A percentile compares a stretch with the other conserved stretches of the same genome.
Evolutionary conservation across 352 stramenopile genomes (phyloP).

Genomic region (Globisporangium orthogonon): DNA sequence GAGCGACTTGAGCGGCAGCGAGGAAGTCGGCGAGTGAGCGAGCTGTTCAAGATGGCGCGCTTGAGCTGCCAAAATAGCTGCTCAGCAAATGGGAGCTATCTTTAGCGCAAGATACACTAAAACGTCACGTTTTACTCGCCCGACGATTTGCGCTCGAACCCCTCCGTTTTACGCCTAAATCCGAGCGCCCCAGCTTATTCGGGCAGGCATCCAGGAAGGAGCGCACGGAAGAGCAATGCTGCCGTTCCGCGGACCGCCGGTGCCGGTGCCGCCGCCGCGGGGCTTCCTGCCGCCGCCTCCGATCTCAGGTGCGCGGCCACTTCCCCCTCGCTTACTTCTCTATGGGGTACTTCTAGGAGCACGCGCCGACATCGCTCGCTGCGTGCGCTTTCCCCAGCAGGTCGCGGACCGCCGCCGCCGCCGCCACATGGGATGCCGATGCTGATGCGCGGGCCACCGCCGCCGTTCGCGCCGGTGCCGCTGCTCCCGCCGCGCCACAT

Average conservation of each 20-base stretch:
- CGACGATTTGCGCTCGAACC: too few relatives aligned
- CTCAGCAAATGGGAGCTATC: not conserved
- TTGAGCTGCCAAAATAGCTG: not conserved
- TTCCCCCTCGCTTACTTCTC: not conserved
- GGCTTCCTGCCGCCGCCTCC: conserved; percentile 10
- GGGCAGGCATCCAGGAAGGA: too few relatives aligned
- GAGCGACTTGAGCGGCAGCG: not conserved
- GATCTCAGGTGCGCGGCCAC: conserved; percentile 6
- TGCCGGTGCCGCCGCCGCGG: conserved; percentile 12
- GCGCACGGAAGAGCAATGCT: conserved; percentile 4
- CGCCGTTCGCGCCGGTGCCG: not conserved
- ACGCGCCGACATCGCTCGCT: too few relatives aligned
- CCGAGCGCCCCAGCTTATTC: too few relatives aligned
- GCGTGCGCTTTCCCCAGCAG: not conserved
- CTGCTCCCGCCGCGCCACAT: conserved; percentile 4
- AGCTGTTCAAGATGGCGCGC: not conserved
- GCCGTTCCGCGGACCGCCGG: conserved; percentile 14
- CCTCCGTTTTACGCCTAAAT: too few relatives aligned
- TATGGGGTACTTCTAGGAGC: not conserved
- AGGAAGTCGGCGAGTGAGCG: not conserved
- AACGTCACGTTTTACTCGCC: too few relatives aligned
- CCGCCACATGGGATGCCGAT: not conserved
- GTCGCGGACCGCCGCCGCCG: not conserved
- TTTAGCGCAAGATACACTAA: not conserved
- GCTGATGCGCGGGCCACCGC: conserved; percentile 1